Base-by-base conservation (phyloP, 129 eudicot genomes). In the Kitagawia praeruptora region DNA sequence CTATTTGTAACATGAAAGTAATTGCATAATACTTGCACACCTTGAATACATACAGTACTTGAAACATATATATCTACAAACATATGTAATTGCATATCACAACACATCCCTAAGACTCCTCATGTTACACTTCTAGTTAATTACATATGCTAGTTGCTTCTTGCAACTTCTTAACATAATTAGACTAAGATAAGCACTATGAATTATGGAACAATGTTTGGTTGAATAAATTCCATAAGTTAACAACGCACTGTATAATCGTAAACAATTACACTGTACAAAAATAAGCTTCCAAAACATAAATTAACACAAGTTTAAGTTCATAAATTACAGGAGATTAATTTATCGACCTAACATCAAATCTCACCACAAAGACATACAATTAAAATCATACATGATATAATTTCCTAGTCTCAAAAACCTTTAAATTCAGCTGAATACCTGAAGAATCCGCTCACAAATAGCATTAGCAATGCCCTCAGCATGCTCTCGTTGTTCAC, bases 361-460 rank as follows among this genome's bases (percentile, higher is more conserved):
- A 3, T n/a, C 25, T 25, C 34, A 25, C 27, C 69, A 61, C 10
- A 27, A 61, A 61, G 8, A 73, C 39, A 72, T 39, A 70, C 42
- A 0, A 14, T 58, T 58, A 1, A 2, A 58, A 58, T n/a, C n/a
- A 51, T 51, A 74, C 11, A 63, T 23, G 70, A 27, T 11, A 9
- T 28, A 44, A 45, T 25, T 47, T 5, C 77, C 27, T 73, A 27
- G 23, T 28, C 38, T 72, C 53, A 31, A 41, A 73, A 64, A 81
- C 47, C 44, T 64, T 34, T 34, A 82, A 70, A 70, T 45, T 3
- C 27, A 41, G 38, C 45, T 11, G 1, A 38, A 81, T 83, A 94
- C 98, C 97, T 94, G 96, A 39, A 94, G 73, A 82, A 94, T 91
- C 79, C 98, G 83, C 19, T 86, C 86, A 78, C 96, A 90, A 81